Conservation (phyloP, 208 protist species). For the Herpetomonas samuelpessoai region DNA sequence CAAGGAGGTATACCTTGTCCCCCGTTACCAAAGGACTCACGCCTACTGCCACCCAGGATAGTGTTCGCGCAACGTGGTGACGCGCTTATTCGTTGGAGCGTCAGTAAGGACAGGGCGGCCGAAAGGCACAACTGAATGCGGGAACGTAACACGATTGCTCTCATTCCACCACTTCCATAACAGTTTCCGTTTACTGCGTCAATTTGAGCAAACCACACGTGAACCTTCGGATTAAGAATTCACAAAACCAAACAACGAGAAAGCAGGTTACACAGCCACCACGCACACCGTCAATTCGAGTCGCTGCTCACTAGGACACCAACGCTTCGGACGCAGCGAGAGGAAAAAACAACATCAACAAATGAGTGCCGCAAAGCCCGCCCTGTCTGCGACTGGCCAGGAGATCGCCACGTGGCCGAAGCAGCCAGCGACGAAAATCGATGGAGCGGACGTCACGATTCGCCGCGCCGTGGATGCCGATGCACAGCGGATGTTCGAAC, state of each 20-base stretch:
- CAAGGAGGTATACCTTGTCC: no score
- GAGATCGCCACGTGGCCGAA: not conserved
- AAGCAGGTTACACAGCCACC: not conserved
- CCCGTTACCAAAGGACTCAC: no score
- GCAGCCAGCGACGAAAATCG: not conserved
- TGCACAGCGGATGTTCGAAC: slow-evolving; percentile 6
- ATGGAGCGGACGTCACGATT: slow-evolving; percentile 6
- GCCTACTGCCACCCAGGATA: no score
- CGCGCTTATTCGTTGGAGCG: no score
- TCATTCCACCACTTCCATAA: no score
- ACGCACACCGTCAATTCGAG: not conserved
- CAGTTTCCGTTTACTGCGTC: no score
- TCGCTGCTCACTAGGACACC: slow-evolving; percentile 1
- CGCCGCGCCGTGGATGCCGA: slow-evolving; percentile 2
- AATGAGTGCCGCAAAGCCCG: not conserved
- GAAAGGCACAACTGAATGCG: no score
- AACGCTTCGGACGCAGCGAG: not conserved
- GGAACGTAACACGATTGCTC: no score
- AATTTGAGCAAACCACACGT: no score
- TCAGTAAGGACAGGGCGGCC: no score
- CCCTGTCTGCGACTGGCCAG: no score
- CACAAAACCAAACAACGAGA: not conserved
- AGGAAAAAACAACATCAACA: not conserved
- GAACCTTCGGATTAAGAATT: not conserved
- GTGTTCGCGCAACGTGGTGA: no score